Evolutionary conservation across 2,329 filamentous ascomycete species (phyloP), one percentile per base, ranked within the genome.

Genomic region (Monosporascus sp.): DNA sequence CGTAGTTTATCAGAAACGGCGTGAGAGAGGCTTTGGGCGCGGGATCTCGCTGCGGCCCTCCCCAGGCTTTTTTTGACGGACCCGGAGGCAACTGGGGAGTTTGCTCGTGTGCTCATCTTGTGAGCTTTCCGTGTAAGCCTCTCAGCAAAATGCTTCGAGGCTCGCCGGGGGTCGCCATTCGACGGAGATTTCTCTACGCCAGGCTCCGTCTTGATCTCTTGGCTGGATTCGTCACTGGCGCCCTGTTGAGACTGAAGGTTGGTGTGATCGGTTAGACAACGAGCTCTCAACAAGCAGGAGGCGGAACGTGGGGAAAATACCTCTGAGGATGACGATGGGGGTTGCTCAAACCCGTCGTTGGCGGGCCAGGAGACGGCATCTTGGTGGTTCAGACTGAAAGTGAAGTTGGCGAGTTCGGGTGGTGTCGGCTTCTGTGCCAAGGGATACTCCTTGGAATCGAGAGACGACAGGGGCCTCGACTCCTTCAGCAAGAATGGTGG

Each of bases 401-500:
- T 85, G 66, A 97, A 88, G 53, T 85, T 85, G 57, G 85, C 83
- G 55, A 99, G 76, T 50, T 88, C 86, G 17, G 85, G 81, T 2
- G 94, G 94, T 1, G 92, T 96, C 1, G 90, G 87, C 49, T 89
- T 86, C 57, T 82, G 80, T 38, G 93, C 93, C 31, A 99, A 77
- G 39, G 94, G 94, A 69, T 96, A 99, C 63, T 94, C 85, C 69
- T 95, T 96, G 15, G 87, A 79, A 70, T 97, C 91, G 54, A 96
- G 82, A 51, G 86, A 80, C 54, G 81, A 77, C 36, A 91, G 79
- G 50, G 85, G 82, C 50, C 83, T 82, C 24, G 90, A 87, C 54
- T 89, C 82, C 59, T 84, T 85, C 60, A 96, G 83, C 52, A 89
- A 78, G 54, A 97, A 77, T n/a, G 90, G 90, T 47, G 93, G 92